Conservation (phyloP, 202 grass and related monocot genomes). For the Carex sylvatica region DNA sequence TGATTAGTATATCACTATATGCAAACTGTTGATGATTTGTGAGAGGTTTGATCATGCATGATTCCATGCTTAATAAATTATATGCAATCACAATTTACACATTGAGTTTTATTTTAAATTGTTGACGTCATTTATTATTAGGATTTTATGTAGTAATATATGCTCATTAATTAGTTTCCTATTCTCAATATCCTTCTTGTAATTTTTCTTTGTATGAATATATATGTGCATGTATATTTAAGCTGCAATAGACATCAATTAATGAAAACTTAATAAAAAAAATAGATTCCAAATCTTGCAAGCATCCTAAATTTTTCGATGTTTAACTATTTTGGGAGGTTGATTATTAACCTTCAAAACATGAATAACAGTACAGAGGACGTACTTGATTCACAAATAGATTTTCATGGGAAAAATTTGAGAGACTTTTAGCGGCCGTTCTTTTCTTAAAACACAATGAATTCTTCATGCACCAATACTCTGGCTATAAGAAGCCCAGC, state of each 20-base stretch:
- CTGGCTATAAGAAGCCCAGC: background rate
- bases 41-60: too few species aligned
- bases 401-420: background rate
- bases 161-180: too few species aligned
- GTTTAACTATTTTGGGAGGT: too few species aligned
- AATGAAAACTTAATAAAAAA: background rate
- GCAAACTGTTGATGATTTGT: too few species aligned
- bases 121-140: background rate
- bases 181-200: background rate
- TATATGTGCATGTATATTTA: background rate
- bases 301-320: too few species aligned
- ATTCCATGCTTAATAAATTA: background rate
- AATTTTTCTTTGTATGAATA: background rate
- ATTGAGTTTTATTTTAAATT: background rate
- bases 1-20: too few species aligned
- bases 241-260: background rate
- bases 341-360: too few species aligned
- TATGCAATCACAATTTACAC: background rate
- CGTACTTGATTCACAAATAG: background rate
- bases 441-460: conserved; percentile 10
- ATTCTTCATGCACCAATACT: background rate
- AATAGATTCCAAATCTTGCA: too few species aligned
- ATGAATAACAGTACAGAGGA: too few species aligned
- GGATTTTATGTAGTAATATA: too few species aligned
- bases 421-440: background rate